Percentiles rank a stretch among this genome's conserved stretches.
Evolutionary conservation across 306 rosid species (phyloP).

Genomic region (Prosopis cineraria): DNA sequence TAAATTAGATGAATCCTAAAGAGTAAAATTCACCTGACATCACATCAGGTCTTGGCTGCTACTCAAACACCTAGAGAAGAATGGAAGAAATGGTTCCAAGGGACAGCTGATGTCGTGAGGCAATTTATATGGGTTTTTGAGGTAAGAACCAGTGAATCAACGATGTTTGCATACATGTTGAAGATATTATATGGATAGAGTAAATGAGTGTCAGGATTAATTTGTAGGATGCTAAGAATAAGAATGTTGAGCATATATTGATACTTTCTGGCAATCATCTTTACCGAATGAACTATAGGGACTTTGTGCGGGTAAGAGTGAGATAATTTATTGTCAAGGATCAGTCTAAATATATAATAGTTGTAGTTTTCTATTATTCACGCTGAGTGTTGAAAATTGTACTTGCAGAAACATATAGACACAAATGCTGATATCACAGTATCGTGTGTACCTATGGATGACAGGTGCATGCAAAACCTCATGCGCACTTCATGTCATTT

Average conservation of each 20-base stretch:
- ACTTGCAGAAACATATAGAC: constrained; percentile 63
- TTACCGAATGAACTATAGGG: constrained; percentile 87
- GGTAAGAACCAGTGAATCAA: constrained; percentile 40
- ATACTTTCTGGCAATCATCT: constrained; percentile 89
- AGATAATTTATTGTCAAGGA: background rate
- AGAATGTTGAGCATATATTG: constrained; percentile 73
- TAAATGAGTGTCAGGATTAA: constrained; percentile 18
- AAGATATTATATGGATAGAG: background rate
- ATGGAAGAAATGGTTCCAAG: constrained; percentile 85
- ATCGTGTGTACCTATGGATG: constrained; percentile 86
- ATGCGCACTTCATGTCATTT: background rate
- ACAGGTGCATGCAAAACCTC: constrained; percentile 47
- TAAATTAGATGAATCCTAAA: background rate
- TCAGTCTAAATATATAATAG: background rate
- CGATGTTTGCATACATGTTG: background rate
- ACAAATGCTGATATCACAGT: constrained; percentile 85
- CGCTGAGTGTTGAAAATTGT: constrained; percentile 18
- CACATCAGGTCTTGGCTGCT: constrained; percentile 86
- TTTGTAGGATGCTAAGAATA: constrained; percentile 76
- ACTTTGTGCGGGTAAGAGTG: constrained; percentile 65
- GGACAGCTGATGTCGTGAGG: constrained; percentile 95
- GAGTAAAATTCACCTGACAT: constrained; percentile 31
- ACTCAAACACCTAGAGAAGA: constrained; percentile 85
- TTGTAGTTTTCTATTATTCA: constrained; percentile 6
- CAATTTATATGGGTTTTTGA: constrained; percentile 84